Conservation (phyloP, 2,329 filamentous ascomycete genomes). For the Corinectria fuckeliana region DNA sequence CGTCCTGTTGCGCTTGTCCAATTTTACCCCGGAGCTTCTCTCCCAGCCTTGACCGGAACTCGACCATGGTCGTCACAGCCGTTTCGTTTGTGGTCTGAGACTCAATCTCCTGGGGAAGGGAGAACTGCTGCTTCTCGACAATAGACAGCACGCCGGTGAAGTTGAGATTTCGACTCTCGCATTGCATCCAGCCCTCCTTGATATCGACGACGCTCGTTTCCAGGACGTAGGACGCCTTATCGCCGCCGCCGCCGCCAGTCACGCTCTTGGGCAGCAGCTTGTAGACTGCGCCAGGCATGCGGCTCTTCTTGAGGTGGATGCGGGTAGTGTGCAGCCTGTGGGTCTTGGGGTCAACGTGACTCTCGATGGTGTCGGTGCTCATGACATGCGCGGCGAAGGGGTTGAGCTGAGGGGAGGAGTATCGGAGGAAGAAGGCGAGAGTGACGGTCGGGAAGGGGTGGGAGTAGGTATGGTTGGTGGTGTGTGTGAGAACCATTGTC, state of each 20-base stretch:
- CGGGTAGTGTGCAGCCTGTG: constrained; percentile 79
- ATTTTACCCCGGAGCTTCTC: constrained; percentile 67
- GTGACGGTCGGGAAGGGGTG: constrained; percentile 86
- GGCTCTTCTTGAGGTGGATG: constrained; percentile 82
- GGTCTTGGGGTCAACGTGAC: constrained; percentile 73
- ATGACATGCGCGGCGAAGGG: constrained; percentile 83
- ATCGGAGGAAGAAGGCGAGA: constrained; percentile 87
- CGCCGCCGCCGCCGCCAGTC: constrained; percentile 67
- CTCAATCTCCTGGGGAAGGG: constrained; percentile 44
- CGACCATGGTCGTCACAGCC: constrained; percentile 75
- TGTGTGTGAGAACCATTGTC: constrained; percentile 68
- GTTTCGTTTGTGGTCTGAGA: constrained; percentile 53
- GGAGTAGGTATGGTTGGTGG: constrained; percentile 74
- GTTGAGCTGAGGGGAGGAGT: constrained; percentile 74
- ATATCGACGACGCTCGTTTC: constrained; percentile 82
- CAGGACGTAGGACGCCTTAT: constrained; percentile 80
- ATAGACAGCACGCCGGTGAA: constrained; percentile 82
- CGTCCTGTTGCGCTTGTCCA: constrained; percentile 53
- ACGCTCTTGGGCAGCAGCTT: constrained; percentile 76
- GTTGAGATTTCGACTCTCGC: constrained; percentile 81
- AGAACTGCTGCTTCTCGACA: constrained; percentile 76
- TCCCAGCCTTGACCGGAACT: constrained; percentile 74
- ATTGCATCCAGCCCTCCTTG: constrained; percentile 81
- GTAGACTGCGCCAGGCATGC: constrained; percentile 75
- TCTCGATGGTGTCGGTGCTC: constrained; percentile 82